phyloP scores from a whole-genome alignment of 2,329 filamentous ascomycete genomes.

The Clonostachys rhizophaga region DNA sequence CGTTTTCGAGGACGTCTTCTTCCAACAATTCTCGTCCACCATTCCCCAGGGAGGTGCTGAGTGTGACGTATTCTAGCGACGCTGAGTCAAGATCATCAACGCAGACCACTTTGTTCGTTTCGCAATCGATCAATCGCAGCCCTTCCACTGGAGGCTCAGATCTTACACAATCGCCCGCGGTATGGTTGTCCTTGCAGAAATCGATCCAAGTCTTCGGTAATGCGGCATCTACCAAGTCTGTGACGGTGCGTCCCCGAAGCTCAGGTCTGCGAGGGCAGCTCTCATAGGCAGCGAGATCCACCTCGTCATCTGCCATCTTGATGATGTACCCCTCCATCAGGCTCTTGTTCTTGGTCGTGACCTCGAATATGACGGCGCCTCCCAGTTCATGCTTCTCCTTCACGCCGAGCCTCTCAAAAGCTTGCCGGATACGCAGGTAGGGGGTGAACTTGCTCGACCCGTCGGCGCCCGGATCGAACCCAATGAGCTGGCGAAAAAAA shows the following conservation, averaged over 20 bases:
- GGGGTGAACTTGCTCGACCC: conserved; percentile 26
- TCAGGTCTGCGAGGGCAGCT: conserved; percentile 2
- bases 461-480: conserved; percentile 9
- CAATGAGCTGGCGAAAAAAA: conserved; percentile 28
- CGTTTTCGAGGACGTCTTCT: neutral
- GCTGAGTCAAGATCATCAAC: conserved; percentile 15
- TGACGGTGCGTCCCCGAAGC: conserved; percentile 23
- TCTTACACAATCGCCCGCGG: conserved; percentile 11
- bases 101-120: conserved; percentile 17
- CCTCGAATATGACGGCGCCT: conserved; percentile 25
- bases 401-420: conserved; percentile 28
- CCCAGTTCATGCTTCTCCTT: conserved; percentile 28
- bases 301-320: conserved; percentile 15
- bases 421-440: conserved; percentile 28
- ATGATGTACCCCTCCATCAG: conserved; percentile 30
- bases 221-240: conserved; percentile 17
- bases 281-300: conserved; percentile 2
- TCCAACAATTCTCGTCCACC: neutral
- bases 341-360: conserved; percentile 25
- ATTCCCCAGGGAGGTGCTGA: conserved; percentile 26
- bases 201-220: conserved; percentile 25
- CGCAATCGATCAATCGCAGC: conserved; percentile 24
- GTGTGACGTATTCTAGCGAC: conserved; percentile 20
- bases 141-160: conserved; percentile 12
- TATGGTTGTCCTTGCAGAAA: conserved; percentile 23